phyloP scores from a whole-genome alignment of 495 filamentous ascomycete genomes.

The Alectoria sarmentosa region DNA sequence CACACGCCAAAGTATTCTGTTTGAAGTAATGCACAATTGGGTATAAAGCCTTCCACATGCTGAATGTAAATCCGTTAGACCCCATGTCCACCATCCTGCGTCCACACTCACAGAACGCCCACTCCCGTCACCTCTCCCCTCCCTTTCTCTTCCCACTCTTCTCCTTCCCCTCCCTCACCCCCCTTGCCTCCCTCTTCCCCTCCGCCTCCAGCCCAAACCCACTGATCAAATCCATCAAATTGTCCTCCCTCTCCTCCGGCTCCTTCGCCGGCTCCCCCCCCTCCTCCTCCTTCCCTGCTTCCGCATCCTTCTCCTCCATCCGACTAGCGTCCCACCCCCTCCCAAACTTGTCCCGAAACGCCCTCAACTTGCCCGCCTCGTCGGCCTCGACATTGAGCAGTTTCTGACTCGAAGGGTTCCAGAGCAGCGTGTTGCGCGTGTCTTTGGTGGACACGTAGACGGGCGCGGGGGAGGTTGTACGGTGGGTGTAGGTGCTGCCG shows the following conservation, averaged over 20 bases:
- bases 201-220: constrained; percentile 44
- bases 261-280: constrained; percentile 29
- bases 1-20: not conserved
- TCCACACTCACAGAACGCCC: not conserved
- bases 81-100: not conserved
- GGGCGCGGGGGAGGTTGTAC: constrained; percentile 77
- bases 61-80: not conserved
- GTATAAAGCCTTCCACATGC: not conserved
- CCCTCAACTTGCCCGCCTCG: constrained; percentile 82
- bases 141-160: constrained; percentile 24
- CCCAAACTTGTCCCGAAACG: constrained; percentile 80
- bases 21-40: not conserved
- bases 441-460: constrained; percentile 76
- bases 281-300: constrained; percentile 23
- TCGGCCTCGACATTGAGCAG: constrained; percentile 87
- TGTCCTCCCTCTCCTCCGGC: constrained; percentile 46
- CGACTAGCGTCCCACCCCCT: constrained; percentile 64
- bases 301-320: constrained; percentile 21
- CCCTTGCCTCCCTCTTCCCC: constrained; percentile 8
- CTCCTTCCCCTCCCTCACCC: constrained; percentile 15
- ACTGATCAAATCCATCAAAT: constrained; percentile 64
- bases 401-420: constrained; percentile 76
- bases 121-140: constrained; percentile 15
- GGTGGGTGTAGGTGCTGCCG: constrained; percentile 77
- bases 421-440: constrained; percentile 76